Conservation (phyloP, 169 alveolate genomes). For the Eimeria praecox region DNA sequence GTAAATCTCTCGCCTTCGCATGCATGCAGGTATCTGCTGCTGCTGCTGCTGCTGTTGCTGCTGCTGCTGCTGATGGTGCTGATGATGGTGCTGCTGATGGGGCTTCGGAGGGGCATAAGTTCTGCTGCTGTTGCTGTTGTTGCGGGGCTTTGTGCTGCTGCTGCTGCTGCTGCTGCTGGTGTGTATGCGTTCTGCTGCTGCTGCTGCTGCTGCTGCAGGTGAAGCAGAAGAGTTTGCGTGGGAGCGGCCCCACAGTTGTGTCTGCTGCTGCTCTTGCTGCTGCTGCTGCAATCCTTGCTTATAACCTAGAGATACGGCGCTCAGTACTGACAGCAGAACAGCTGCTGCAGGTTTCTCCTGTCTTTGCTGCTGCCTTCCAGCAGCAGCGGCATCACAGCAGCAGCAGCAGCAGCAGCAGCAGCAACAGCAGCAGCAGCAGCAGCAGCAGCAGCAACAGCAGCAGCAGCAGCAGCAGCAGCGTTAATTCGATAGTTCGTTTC, state of each 20-base stretch:
- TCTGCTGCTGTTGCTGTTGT: conserved; percentile 42
- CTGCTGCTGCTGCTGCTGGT: conserved; percentile 9
- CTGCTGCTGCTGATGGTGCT: not conserved
- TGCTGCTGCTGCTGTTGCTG: conserved; percentile 32
- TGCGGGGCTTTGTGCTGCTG: not conserved
- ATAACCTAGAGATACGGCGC: conserved; percentile 48
- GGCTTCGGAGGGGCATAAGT: too few relatives aligned
- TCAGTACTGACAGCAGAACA: not conserved
- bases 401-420: conserved; percentile 18
- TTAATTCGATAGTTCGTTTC: conserved; percentile 6
- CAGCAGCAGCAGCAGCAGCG: conserved; percentile 39
- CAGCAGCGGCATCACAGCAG: conserved; percentile 49
- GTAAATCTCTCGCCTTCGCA: not conserved
- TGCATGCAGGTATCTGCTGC: conserved; percentile 40
- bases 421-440: conserved; percentile 17
- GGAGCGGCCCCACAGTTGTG: not conserved
- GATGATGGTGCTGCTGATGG: not conserved
- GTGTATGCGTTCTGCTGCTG: not conserved
- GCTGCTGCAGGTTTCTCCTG: conserved; percentile 10
- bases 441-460: conserved; percentile 22
- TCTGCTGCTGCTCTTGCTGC: conserved; percentile 36
- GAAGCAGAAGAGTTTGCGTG: not conserved
- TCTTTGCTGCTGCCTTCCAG: conserved; percentile 30
- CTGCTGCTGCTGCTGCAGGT: conserved; percentile 66
- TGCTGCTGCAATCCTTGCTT: conserved; percentile 53